phyloP scores from a whole-genome alignment of 2,329 filamentous ascomycete genomes.

The Aureobasidium leucospermi region DNA sequence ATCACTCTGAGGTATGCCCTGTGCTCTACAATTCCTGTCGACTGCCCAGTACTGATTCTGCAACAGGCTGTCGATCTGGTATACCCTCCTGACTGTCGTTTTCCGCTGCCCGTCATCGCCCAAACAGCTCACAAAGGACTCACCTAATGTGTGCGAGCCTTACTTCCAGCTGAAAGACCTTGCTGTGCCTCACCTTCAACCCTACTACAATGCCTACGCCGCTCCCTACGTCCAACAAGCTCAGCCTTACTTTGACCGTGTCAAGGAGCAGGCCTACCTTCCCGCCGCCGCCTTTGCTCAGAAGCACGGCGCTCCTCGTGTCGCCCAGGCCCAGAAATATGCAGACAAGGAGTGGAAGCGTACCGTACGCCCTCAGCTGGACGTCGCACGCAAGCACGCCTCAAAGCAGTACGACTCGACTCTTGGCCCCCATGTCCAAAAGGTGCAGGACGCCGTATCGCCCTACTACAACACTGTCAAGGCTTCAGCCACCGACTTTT shows the following conservation, averaged over 20 bases:
- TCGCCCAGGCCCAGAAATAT: conserved; percentile 60
- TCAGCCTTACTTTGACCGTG: conserved; percentile 60
- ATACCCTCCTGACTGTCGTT: conserved; percentile 69
- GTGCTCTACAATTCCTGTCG: background rate
- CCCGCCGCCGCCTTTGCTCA: conserved; percentile 60
- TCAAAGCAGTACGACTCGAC: conserved; percentile 61
- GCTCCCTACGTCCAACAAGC: conserved; percentile 72
- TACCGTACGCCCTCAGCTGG: conserved; percentile 66
- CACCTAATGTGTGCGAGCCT: conserved; percentile 73
- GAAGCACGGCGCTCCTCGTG: conserved; percentile 67
- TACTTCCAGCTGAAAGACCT: conserved; percentile 62
- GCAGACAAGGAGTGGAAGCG: conserved; percentile 69
- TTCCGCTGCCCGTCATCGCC: conserved; percentile 73
- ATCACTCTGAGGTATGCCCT: conserved; percentile 11
- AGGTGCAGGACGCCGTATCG: conserved; percentile 47
- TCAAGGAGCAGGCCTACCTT: conserved; percentile 55
- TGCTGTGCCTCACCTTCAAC: conserved; percentile 67
- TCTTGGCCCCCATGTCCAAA: conserved; percentile 67
- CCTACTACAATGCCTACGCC: conserved; percentile 80
- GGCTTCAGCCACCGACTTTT: conserved; percentile 58
- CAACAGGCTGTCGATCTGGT: conserved; percentile 71
- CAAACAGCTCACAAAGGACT: conserved; percentile 58
- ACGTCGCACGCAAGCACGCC: conserved; percentile 54
- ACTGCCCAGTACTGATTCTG: background rate
- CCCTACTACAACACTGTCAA: conserved; percentile 68